Evolutionary conservation across 108 stramenopile genomes (phyloP), one percentile per base, ranked within the genome.

Genomic region (Skeletonema grethae): DNA sequence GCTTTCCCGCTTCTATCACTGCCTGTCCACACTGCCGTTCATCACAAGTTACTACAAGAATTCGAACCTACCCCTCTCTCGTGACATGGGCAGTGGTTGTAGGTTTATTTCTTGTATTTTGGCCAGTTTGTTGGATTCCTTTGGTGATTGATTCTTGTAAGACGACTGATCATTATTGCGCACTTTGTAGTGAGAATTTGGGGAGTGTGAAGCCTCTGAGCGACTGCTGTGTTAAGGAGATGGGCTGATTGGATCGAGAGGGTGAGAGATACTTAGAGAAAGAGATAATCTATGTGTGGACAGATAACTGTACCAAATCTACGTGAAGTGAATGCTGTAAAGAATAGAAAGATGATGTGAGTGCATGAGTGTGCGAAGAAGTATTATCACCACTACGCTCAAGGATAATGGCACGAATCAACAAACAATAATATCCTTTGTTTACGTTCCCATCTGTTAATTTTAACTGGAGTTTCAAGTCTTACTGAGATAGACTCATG

Each of bases 111-210:
- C 29, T 68, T 9, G 46, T 76, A 24, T 76, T 76, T 28, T 76
- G 75, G 75, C 75, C 75, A 7, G 61, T 34, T 24, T 76, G 75
- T 60, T 76, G 75, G 75, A 45, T 76, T 1, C 75, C 75, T 15
- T 76, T 76, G 67, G 75, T 76, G 13, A 36, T 46, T 5, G 75
- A 76, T 68, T 15, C 50, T 11, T 67, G 61, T 41, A 76, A 76
- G 25, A 61, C 20, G 7, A 76, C 75, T 9, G 75, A 76, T 63
- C 75, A 76, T 53, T 45, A 63, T 5, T 76, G 75, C 25, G 57
- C 61, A 2, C 5, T 7, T 5, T 76, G 75, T 68, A 24, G 63
- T 28, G 31, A 22, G 4, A 20, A 68, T 31, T 61, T 76, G 25
- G 75, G 75, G 25, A 34, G 62, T 4, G 75, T 69, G 48, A 45